Evolutionary conservation across 1,284 basidiomycete genomes (phyloP).

Genomic region (Anthracocystis panici-leucophaei): DNA sequence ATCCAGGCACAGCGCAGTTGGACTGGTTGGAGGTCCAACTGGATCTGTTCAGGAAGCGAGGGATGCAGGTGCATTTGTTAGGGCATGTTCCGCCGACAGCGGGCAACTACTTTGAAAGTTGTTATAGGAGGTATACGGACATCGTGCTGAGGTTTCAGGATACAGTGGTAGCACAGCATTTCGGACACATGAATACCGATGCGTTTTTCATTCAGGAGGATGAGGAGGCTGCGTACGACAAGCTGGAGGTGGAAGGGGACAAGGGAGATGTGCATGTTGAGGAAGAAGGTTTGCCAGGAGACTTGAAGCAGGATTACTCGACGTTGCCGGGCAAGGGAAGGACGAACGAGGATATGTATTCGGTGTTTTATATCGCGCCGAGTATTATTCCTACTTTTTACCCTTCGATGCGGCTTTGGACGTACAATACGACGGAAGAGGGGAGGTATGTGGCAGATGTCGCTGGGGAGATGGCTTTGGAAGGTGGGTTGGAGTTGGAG

Average conservation of each 20-base stretch:
- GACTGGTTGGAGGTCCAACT: conserved; percentile 93
- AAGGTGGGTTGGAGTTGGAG: not conserved
- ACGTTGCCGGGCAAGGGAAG: conserved; percentile 57
- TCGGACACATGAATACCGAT: conserved; percentile 76
- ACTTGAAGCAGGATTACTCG: conserved; percentile 65
- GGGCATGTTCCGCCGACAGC: conserved; percentile 80
- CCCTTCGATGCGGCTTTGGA: conserved; percentile 84
- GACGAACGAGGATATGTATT: conserved; percentile 61
- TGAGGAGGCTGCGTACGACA: conserved; percentile 32
- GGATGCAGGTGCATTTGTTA: conserved; percentile 79
- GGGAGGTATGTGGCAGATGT: conserved; percentile 11
- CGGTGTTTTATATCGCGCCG: conserved; percentile 59
- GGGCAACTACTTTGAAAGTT: conserved; percentile 85
- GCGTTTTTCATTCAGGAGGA: conserved; percentile 66
- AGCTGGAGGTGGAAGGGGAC: not conserved
- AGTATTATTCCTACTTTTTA: conserved; percentile 86
- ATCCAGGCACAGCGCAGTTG: conserved; percentile 61
- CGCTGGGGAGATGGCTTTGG: not conserved
- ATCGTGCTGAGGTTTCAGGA: conserved; percentile 86
- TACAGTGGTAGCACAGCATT: conserved; percentile 89
- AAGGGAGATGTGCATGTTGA: not conserved
- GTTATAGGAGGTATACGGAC: conserved; percentile 83
- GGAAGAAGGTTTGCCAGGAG: conserved; percentile 42
- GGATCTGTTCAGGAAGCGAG: conserved; percentile 77
- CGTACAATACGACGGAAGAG: conserved; percentile 67